phyloP scores from a whole-genome alignment of 225 moss, liverwort and hornwort species.

The Marchantia polymorpha region DNA sequence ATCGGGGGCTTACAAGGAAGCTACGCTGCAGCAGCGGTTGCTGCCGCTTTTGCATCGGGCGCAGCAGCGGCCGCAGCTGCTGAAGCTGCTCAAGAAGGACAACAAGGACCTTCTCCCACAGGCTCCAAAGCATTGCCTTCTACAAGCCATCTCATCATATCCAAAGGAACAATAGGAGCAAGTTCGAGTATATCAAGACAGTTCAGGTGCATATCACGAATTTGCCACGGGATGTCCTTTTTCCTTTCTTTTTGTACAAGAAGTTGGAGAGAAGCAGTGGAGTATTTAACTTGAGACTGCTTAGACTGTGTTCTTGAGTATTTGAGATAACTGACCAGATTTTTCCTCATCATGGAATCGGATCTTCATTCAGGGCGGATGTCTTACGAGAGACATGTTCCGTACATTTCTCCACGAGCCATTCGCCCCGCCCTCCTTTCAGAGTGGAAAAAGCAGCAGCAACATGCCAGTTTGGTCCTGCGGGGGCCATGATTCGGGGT shows the following conservation, averaged over 20 bases:
- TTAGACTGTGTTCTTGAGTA: background rate
- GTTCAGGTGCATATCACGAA: constrained; percentile 59
- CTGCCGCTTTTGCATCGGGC: constrained; percentile 96
- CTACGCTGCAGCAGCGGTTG: constrained; percentile 93
- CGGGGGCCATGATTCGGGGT: constrained; percentile 44
- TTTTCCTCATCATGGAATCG: background rate
- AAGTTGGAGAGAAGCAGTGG: constrained; percentile 26
- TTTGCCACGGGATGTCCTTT: background rate
- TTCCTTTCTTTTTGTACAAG: background rate
- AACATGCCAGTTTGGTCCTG: constrained; percentile 79
- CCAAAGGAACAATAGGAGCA: constrained; percentile 44
- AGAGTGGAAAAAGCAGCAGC: constrained; percentile 84
- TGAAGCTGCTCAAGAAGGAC: constrained; percentile 81
- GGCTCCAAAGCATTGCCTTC: constrained; percentile 45
- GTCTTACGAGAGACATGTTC: constrained; percentile 88
- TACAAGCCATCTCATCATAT: constrained; percentile 30
- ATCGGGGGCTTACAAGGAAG: constrained; percentile 92
- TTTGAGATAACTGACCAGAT: background rate
- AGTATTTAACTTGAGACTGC: background rate
- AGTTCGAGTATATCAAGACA: constrained; percentile 83
- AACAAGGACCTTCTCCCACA: constrained; percentile 38
- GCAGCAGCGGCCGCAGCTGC: constrained; percentile 96
- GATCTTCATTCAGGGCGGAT: constrained; percentile 71
- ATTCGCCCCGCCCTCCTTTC: constrained; percentile 93
- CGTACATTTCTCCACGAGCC: constrained; percentile 98